These are phyloP conservation scores for Ophiocordyceps sinensis DNA, from an alignment of 2,329 filamentous ascomycete genomes.

Conservation along the genomic window DNA sequence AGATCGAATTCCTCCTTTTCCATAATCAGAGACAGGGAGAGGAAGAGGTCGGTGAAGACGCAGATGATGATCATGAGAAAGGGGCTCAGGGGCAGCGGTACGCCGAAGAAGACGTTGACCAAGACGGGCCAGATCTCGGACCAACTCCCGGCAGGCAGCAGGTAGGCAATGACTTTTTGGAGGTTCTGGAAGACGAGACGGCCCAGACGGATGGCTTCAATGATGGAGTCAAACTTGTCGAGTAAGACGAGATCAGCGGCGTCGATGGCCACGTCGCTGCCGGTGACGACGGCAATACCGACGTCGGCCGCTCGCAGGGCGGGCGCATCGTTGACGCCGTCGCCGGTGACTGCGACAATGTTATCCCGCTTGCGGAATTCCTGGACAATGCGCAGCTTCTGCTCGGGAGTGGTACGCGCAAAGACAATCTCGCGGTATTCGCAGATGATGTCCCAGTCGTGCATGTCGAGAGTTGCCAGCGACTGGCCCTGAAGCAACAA, in stretches of 20 bases:
- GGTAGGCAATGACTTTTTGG: slow-evolving; percentile 26
- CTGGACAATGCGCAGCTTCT: slow-evolving; percentile 59
- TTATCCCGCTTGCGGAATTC: slow-evolving; percentile 45
- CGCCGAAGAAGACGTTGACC: slow-evolving; percentile 40
- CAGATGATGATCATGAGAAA: slow-evolving; percentile 46
- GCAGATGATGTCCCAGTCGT: slow-evolving; percentile 30
- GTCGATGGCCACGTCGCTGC: slow-evolving; percentile 49
- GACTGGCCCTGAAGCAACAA: slow-evolving; percentile 38
- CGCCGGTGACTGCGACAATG: slow-evolving; percentile 58
- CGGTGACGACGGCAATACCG: slow-evolving; percentile 52
- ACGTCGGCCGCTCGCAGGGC: slow-evolving; percentile 52
- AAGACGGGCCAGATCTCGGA: slow-evolving; percentile 44
- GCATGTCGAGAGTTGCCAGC: slow-evolving; percentile 39
- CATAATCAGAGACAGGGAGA: slow-evolving; percentile 36
- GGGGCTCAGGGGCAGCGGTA: slow-evolving; percentile 33
- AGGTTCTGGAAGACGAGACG: slow-evolving; percentile 26
- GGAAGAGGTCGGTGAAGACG: slow-evolving; percentile 39
- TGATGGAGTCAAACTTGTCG: slow-evolving; percentile 57
- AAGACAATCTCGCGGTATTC: slow-evolving; percentile 48
- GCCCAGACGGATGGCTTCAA: slow-evolving; percentile 42
- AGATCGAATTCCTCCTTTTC: slow-evolving; percentile 41
- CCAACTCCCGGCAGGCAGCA: slow-evolving; percentile 37
- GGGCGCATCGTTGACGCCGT: slow-evolving; percentile 55
- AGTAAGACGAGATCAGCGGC: slow-evolving; percentile 53
- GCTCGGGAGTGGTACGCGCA: slow-evolving; percentile 53